phyloP scores from a whole-genome alignment of 208 protist species.

The Strigomonas galati region DNA sequence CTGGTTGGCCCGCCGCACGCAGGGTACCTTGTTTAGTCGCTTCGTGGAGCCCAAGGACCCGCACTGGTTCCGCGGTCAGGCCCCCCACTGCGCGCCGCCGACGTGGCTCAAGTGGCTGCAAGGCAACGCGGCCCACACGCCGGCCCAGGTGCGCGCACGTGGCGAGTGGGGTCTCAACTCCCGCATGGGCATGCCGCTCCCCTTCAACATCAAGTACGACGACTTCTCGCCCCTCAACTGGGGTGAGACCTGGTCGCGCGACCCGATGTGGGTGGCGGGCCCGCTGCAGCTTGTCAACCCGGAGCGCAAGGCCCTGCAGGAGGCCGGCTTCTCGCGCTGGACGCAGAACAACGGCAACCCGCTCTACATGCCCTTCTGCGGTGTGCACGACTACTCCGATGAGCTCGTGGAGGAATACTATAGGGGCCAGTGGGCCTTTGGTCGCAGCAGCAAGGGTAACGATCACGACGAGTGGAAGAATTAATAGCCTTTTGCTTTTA shows the following conservation, averaged over 20 bases:
- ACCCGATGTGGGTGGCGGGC: conserved; percentile 80
- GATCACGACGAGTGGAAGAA: conserved; percentile 89
- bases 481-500: conserved; percentile 18
- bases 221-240: conserved; percentile 66
- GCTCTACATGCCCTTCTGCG: conserved; percentile 85
- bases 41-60: conserved; percentile 79
- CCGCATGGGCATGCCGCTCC: conserved; percentile 67
- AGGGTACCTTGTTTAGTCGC: conserved; percentile 48
- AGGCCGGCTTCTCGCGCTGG: conserved; percentile 87
- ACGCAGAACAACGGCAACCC: conserved; percentile 81
- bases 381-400: conserved; percentile 84
- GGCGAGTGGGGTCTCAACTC: conserved; percentile 88
- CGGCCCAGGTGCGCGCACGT: conserved; percentile 82
- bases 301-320: conserved; percentile 65
- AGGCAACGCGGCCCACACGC: conserved; percentile 77
- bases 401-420: conserved; percentile 91
- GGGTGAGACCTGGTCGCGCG: conserved; percentile 61
- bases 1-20: conserved; percentile 62
- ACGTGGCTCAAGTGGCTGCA: conserved; percentile 88
- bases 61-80: conserved; percentile 86
- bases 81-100: conserved; percentile 52
- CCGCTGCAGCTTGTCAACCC: conserved; percentile 76
- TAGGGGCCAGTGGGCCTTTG: conserved; percentile 86
- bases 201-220: conserved; percentile 87
- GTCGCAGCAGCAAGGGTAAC: conserved; percentile 80